Evolutionary conservation across 371 early-diverging fungal species (phyloP).

Genomic region (Rhizopus microsporus): DNA sequence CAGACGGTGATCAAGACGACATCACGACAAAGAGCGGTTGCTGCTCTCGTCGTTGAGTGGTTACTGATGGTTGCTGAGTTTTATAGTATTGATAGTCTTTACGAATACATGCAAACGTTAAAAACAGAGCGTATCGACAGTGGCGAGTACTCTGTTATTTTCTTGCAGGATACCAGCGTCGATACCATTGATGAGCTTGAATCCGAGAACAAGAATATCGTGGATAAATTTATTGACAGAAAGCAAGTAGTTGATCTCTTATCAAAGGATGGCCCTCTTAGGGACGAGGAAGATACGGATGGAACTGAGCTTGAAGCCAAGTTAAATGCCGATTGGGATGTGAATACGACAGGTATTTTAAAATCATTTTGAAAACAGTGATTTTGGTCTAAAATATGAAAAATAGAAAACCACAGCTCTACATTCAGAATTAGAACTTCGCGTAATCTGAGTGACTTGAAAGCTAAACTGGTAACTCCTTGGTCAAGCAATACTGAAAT

Average conservation of each 20-base stretch:
- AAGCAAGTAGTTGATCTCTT: slow-evolving; percentile 39
- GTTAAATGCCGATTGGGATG: slow-evolving; percentile 43
- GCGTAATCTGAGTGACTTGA: slow-evolving; percentile 47
- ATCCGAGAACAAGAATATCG: slow-evolving; percentile 22
- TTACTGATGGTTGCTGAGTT: slow-evolving; percentile 43
- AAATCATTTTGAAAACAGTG: not conserved
- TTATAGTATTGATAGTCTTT: slow-evolving; percentile 36
- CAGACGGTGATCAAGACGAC: slow-evolving; percentile 34
- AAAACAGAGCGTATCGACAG: slow-evolving; percentile 33
- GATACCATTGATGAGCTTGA: slow-evolving; percentile 34
- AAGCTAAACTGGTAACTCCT: slow-evolving; percentile 47
- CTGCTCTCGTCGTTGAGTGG: slow-evolving; percentile 59
- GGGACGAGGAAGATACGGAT: slow-evolving; percentile 49
- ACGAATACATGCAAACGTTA: slow-evolving; percentile 31
- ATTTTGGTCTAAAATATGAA: not conserved
- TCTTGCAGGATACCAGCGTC: slow-evolving; percentile 16
- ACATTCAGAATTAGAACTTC: slow-evolving; percentile 49
- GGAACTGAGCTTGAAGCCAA: slow-evolving; percentile 48
- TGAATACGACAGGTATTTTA: slow-evolving; percentile 32
- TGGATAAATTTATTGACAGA: slow-evolving; percentile 35
- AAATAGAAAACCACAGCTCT: slow-evolving; percentile 37
- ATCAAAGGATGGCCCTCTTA: slow-evolving; percentile 43
- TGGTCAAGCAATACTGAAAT: slow-evolving; percentile 36
- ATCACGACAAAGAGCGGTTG: slow-evolving; percentile 58
- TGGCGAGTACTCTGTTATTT: slow-evolving; percentile 41